These are phyloP conservation scores for Monosporascus cannonballus DNA, from an alignment of 2,329 filamentous ascomycete genomes.

Conservation along the genomic window DNA sequence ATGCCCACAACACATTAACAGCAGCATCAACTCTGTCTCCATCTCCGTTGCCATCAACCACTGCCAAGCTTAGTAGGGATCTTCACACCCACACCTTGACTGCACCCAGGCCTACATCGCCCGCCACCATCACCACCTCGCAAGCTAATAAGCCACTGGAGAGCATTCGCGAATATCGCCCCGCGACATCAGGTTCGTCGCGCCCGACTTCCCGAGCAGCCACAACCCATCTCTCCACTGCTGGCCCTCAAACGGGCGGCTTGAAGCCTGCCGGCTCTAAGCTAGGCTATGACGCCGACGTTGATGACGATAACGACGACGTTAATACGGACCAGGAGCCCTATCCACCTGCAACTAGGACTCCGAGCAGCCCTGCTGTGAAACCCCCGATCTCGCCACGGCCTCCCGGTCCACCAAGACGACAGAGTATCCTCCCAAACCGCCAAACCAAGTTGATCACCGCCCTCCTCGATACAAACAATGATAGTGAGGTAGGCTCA, in stretches of 20 bases:
- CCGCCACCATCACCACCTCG: no score
- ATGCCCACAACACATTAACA: background rate
- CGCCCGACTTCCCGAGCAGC: background rate
- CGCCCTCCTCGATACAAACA: slow-evolving; percentile 44
- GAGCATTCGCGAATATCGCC: background rate
- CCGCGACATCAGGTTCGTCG: background rate
- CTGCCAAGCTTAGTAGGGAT: background rate
- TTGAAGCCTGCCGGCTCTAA: background rate
- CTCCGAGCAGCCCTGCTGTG: background rate
- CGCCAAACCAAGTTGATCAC: slow-evolving; percentile 43
- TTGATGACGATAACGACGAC: background rate
- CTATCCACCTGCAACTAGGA: background rate
- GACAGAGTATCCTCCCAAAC: slow-evolving; percentile 39
- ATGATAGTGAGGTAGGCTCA: slow-evolving; percentile 34
- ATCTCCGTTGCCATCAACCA: background rate
- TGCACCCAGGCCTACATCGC: no score
- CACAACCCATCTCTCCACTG: background rate
- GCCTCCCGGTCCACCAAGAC: slow-evolving; percentile 25
- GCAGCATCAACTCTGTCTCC: background rate
- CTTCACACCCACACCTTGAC: background rate
- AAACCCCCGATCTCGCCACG: slow-evolving; percentile 18
- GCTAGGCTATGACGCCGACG: background rate
- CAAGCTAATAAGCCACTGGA: background rate
- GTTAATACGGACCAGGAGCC: background rate
- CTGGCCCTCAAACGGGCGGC: background rate